Conservation (phyloP, 768 basidiomycete species). For the Tricholoma sp. region DNA sequence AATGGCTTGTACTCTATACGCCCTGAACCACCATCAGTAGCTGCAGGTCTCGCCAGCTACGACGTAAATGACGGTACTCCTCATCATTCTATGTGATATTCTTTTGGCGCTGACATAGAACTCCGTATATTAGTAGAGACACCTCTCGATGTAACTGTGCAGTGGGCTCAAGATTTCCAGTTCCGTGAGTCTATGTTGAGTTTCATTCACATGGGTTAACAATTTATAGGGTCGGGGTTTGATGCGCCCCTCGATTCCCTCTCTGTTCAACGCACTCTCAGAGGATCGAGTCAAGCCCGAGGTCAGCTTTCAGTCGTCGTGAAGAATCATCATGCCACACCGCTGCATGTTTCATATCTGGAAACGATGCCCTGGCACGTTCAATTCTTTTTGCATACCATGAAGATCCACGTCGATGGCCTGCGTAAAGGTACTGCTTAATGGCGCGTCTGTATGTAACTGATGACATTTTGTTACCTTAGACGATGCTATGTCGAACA, state of each 20-base stretch:
- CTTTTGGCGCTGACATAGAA: constrained; percentile 7
- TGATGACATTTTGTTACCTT: constrained; percentile 3
- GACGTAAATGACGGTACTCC: constrained; percentile 43
- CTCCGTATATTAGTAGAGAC: constrained; percentile 27
- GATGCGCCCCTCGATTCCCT: constrained; percentile 43
- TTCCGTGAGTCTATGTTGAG: constrained; percentile 44
- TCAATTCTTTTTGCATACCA: constrained; percentile 81
- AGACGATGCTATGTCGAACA: constrained; percentile 62
- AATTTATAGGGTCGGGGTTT: constrained; percentile 30
- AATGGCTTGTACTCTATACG: constrained; percentile 38
- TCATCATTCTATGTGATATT: neutral
- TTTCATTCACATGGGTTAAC: neutral
- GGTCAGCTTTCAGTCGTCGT: constrained; percentile 69
- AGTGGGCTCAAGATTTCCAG: constrained; percentile 54
- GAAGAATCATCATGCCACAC: constrained; percentile 46
- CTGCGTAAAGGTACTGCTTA: constrained; percentile 36
- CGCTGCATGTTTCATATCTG: constrained; percentile 59
- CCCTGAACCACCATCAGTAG: constrained; percentile 44
- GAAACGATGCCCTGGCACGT: constrained; percentile 95
- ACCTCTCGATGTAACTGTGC: constrained; percentile 53
- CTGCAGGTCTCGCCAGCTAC: constrained; percentile 38
- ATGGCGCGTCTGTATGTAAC: neutral
- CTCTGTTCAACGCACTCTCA: constrained; percentile 64
- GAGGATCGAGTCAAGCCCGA: constrained; percentile 68
- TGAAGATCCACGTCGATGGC: constrained; percentile 48